Evolutionary conservation across 768 basidiomycete genomes (phyloP).

Genomic region (Mycena epipterygia): DNA sequence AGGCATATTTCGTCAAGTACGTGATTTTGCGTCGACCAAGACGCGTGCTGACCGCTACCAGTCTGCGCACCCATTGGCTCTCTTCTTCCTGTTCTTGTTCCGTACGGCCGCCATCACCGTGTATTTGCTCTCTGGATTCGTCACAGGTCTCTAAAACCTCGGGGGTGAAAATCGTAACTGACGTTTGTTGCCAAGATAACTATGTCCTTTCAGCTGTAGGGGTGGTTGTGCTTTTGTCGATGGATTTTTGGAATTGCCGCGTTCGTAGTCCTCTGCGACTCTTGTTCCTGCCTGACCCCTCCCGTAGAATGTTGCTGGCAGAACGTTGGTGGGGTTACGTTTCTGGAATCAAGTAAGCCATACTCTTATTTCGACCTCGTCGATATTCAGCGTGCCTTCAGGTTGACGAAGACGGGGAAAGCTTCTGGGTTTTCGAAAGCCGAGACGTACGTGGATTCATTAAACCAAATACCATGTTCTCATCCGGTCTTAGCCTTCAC

Average conservation of each 20-base stretch:
- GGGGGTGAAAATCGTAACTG: constrained; percentile 1
- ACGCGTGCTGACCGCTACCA: constrained; percentile 43
- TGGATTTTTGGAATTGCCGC: constrained; percentile 99
- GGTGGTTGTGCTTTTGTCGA: constrained; percentile 93
- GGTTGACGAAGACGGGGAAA: constrained; percentile 97
- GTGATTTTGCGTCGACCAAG: constrained; percentile 10
- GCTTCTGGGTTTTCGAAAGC: constrained; percentile 98
- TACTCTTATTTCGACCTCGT: not conserved
- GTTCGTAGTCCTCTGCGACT: constrained; percentile 55
- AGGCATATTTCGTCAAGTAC: constrained; percentile 84
- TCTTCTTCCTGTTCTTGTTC: constrained; percentile 94
- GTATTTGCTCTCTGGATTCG: constrained; percentile 92
- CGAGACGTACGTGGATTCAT: constrained; percentile 79
- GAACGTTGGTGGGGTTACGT: constrained; percentile 93
- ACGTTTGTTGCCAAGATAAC: constrained; percentile 74
- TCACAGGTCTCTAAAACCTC: constrained; percentile 18
- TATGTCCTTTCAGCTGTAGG: constrained; percentile 95
- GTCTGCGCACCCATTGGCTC: constrained; percentile 85
- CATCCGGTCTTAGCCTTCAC: constrained; percentile 72
- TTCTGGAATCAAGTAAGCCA: constrained; percentile 93
- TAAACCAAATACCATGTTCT: not conserved
- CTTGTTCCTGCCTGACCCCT: constrained; percentile 14
- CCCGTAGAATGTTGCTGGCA: constrained; percentile 89
- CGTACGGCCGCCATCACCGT: constrained; percentile 89
- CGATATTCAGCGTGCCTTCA: constrained; percentile 41